Evolutionary conservation across 2,329 filamentous ascomycete genomes (phyloP), one percentile per base, ranked within the genome.

Genomic region (Cercospora nicotianae): DNA sequence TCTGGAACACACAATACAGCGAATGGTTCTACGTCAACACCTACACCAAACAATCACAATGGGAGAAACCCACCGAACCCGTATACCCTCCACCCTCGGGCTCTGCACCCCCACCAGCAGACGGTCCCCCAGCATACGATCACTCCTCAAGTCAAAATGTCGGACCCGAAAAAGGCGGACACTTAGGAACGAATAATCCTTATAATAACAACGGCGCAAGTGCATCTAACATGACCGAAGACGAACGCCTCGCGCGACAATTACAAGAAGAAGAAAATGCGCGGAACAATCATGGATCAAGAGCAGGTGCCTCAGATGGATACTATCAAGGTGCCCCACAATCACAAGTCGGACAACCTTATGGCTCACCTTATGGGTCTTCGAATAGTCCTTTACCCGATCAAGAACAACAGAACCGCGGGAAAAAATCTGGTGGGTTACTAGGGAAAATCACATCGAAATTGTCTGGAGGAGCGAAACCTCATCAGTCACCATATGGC

Each of bases 21-120:
- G 90, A 95, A 86, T 97, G 92, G 90, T 97, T 95, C 86, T 97
- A 91, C 82, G 91, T 97, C 69, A 95, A 97, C 82, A 87, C 91
- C 69, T 87, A 89, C 80, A 97, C 93, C 72, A 95, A 95, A 76
- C 86, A 91, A 77, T 96, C 94, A 5, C 91, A 94, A 85, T 97
- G 94, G 94, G 91, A 96, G 4, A 90, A 88, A 73, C 93, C 93
- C 18, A 92, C 89, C 42, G 85, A 85, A 63, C 89, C 91, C 53
- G 88, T 88, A 63, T 86, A 87, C 72, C 84, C 86, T 16, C 80
- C 84, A 7, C 79, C 77, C 30, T 77, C 78, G 6, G 82, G 64
- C 73, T 80, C 64, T 75, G 78, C 59, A 77, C 79, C 42, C 73
- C 79, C 55, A 77, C 82, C 18, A 23, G 42, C 89, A 12, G 79